phyloP scores from a whole-genome alignment of 257 asterid species.

The Striga asiatica region DNA sequence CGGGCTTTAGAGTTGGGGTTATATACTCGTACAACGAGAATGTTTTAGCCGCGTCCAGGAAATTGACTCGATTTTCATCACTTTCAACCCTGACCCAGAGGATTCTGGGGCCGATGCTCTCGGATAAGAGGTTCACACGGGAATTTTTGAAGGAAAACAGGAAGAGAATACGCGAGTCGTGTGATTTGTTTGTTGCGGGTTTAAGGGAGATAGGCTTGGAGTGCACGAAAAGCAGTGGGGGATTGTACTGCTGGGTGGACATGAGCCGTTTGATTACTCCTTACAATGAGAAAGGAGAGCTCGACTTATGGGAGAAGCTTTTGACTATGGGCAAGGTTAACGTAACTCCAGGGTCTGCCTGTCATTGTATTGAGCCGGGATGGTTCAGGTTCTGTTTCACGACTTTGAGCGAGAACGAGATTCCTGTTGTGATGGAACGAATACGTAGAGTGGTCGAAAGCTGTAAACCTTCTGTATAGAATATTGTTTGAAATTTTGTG shows the following conservation, averaged over 20 bases:
- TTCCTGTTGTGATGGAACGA: slow-evolving; percentile 65
- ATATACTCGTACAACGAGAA: slow-evolving; percentile 65
- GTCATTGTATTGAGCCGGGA: slow-evolving; percentile 93
- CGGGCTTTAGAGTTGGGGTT: slow-evolving; percentile 89
- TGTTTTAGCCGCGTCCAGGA: slow-evolving; percentile 74
- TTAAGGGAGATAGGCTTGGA: slow-evolving; percentile 53
- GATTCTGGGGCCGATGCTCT: slow-evolving; percentile 64
- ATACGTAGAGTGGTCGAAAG: slow-evolving; percentile 55
- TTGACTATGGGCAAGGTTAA: slow-evolving; percentile 58
- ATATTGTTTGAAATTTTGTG: slow-evolving; percentile 15
- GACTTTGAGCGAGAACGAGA: slow-evolving; percentile 40
- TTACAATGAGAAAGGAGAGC: slow-evolving; percentile 83
- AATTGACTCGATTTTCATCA: slow-evolving; percentile 69
- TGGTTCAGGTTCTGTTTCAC: slow-evolving; percentile 94
- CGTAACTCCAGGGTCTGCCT: slow-evolving; percentile 86
- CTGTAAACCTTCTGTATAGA: slow-evolving; percentile 54
- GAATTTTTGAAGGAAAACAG: slow-evolving; percentile 49
- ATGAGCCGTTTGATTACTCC: slow-evolving; percentile 79
- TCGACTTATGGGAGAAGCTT: slow-evolving; percentile 81
- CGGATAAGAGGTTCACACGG: slow-evolving; percentile 51
- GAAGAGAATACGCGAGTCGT: slow-evolving; percentile 43
- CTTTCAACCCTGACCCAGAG: slow-evolving; percentile 79
- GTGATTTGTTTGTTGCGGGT: slow-evolving; percentile 50
- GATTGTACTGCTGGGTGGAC: slow-evolving; percentile 86
- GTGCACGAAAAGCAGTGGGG: slow-evolving; percentile 62